A percentile compares a stretch with the other conserved stretches of the same genome.
Conservation (phyloP, 2,329 filamentous ascomycete species). For the Calonectria montana region DNA sequence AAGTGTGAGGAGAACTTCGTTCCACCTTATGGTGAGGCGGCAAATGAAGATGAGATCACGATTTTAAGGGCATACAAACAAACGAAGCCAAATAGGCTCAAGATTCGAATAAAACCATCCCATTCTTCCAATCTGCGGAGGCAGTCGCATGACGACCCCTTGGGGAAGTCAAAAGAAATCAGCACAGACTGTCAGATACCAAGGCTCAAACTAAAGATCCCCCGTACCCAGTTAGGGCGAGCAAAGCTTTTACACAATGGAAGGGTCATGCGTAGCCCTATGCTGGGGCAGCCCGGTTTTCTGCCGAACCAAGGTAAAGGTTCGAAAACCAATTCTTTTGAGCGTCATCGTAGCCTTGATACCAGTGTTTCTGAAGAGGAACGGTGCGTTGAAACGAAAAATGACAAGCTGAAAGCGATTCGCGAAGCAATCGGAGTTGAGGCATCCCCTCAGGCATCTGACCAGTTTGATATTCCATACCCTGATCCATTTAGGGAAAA, state of each 20-base stretch:
- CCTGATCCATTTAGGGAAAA: conserved; percentile 38
- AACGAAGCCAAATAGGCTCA: conserved; percentile 40
- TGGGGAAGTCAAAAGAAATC: conserved; percentile 2
- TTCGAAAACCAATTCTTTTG: conserved; percentile 23
- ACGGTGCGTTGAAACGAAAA: conserved; percentile 6
- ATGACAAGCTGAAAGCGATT: conserved; percentile 18
- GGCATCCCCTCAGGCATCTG: conserved; percentile 40
- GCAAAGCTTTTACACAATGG: conserved; percentile 24
- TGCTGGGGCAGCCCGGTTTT: conserved; percentile 48
- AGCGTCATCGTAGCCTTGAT: conserved; percentile 24
- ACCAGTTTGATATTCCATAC: conserved; percentile 51
- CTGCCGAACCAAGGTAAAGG: conserved; percentile 44
- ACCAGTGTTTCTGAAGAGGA: conserved; percentile 25
- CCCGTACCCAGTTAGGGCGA: conserved; percentile 43
- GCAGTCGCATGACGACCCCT: conserved; percentile 10
- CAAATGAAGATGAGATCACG: conserved; percentile 1
- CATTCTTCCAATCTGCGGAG: conserved; percentile 23
- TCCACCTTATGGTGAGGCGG: not conserved
- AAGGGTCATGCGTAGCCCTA: conserved; percentile 33
- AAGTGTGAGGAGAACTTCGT: conserved; percentile 4
- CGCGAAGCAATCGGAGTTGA: conserved; percentile 23
- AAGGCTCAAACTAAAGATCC: conserved; percentile 49
- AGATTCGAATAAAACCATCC: conserved; percentile 41
- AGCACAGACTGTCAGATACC: conserved; percentile 36
- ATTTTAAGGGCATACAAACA: not conserved